A percentile compares a stretch with the other conserved stretches of the same genome.
These are phyloP conservation scores for Hyparrhenia diplandra DNA, from an alignment of 176 grass and related monocot genomes.

Conservation along the genomic window DNA sequence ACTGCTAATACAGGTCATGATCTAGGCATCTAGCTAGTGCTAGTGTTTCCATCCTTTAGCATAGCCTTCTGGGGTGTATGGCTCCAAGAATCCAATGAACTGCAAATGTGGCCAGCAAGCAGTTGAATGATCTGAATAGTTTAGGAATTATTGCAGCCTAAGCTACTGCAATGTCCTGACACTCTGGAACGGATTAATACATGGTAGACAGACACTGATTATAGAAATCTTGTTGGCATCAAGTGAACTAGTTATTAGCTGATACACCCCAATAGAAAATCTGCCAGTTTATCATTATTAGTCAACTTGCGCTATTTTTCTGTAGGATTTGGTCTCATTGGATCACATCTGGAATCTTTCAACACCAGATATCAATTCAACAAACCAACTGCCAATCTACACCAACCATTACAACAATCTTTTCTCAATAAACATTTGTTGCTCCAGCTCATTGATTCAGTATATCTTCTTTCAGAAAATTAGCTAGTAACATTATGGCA, in stretches of 20 bases:
- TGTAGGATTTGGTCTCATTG: not conserved
- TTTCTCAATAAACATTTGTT: not conserved
- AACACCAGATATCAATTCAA: not conserved
- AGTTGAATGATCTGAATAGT: not conserved
- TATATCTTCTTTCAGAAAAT: not conserved
- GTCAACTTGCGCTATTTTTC: not conserved
- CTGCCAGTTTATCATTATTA: not conserved
- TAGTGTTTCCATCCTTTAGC: conserved; percentile 75
- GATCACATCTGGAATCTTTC: not conserved
- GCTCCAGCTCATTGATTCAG: not conserved
- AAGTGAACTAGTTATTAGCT: too few species aligned
- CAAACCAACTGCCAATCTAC: not conserved
- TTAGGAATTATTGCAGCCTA: not conserved
- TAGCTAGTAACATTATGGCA: not conserved
- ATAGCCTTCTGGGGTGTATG: conserved; percentile 63
- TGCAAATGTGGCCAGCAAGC: conserved; percentile 24
- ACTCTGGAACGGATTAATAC: not conserved
- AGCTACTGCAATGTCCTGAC: not conserved
- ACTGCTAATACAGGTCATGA: not conserved
- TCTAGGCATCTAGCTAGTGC: conserved; percentile 38
- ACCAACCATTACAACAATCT: not conserved
- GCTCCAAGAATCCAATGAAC: conserved; percentile 98
- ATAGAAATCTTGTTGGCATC: not conserved
- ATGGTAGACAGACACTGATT: not conserved
- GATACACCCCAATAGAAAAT: not conserved